phyloP scores from a whole-genome alignment of 148 eudicot species.

The Nepenthes mirabilis region DNA sequence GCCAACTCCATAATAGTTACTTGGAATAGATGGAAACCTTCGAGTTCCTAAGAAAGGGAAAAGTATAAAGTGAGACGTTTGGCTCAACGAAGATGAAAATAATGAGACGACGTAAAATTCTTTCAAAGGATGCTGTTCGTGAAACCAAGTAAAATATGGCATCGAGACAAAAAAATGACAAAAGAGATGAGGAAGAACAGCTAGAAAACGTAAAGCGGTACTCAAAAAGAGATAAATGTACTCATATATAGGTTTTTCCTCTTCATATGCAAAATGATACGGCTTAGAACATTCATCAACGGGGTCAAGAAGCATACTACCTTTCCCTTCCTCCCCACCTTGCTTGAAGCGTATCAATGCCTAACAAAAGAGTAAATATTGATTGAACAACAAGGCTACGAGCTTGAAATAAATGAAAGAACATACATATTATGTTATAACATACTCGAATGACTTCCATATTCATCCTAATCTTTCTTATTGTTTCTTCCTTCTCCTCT shows the following conservation, averaged over 20 bases:
- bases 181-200: no score
- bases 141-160: background rate
- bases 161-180: background rate
- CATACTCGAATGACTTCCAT: conserved; percentile 83
- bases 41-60: conserved; percentile 20
- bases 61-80: background rate
- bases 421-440: conserved; percentile 3
- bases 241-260: no score
- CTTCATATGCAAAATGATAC: background rate
- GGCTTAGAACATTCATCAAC: no score
- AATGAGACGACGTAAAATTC: background rate
- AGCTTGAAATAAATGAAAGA: background rate
- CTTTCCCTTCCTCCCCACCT: conserved; percentile 45
- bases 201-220: no score
- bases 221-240: no score
- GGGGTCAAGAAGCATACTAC: conserved; percentile 16
- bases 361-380: conserved; percentile 18
- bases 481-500: conserved; percentile 64
- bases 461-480: conserved; percentile 81
- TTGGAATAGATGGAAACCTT: conserved; percentile 18
- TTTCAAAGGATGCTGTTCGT: background rate
- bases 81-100: background rate
- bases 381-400: background rate
- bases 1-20: conserved; percentile 44
- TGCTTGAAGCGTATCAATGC: conserved; percentile 74